phyloP scores from a whole-genome alignment of 768 basidiomycete species.

The Leccinellum luteum region DNA sequence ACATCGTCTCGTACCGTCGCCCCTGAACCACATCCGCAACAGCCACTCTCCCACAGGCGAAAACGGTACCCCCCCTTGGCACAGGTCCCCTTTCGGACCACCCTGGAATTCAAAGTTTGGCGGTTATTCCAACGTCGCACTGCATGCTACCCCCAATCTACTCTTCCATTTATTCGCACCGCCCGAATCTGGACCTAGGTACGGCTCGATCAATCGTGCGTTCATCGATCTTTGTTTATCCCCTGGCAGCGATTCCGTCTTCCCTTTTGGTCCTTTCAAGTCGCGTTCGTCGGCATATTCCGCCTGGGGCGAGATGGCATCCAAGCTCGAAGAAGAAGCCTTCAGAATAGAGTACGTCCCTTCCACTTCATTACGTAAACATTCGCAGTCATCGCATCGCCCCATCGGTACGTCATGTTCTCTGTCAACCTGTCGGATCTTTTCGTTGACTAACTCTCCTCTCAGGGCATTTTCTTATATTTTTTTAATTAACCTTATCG shows the following conservation, averaged over 20 bases:
- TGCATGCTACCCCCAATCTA: conserved; percentile 62
- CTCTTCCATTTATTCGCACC: conserved; percentile 74
- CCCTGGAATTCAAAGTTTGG: conserved; percentile 30
- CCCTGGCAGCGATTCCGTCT: conserved; percentile 38
- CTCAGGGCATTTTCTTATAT: conserved; percentile 21
- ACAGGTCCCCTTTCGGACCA: conserved; percentile 21
- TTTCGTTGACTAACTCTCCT: conserved; percentile 1
- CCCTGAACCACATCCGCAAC: conserved; percentile 27
- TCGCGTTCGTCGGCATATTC: conserved; percentile 51
- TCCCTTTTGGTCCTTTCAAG: conserved; percentile 29
- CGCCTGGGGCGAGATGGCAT: conserved; percentile 74
- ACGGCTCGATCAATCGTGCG: conserved; percentile 22
- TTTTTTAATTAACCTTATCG: conserved; percentile 31
- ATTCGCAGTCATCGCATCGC: conserved; percentile 13
- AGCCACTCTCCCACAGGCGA: conserved; percentile 31
- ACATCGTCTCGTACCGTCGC: conserved; percentile 18
- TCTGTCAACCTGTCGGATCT: neutral
- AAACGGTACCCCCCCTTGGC: conserved; percentile 26
- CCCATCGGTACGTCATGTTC: conserved; percentile 24
- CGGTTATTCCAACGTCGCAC: conserved; percentile 49
- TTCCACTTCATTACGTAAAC: conserved; percentile 33
- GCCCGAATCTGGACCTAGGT: conserved; percentile 54
- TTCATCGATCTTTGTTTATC: conserved; percentile 16
- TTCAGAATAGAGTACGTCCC: conserved; percentile 81
- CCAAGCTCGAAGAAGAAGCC: conserved; percentile 65